A percentile compares a stretch with the other conserved stretches of the same genome.
Evolutionary conservation across 208 protist species (phyloP).

Genomic region (Crithidia mellificae): DNA sequence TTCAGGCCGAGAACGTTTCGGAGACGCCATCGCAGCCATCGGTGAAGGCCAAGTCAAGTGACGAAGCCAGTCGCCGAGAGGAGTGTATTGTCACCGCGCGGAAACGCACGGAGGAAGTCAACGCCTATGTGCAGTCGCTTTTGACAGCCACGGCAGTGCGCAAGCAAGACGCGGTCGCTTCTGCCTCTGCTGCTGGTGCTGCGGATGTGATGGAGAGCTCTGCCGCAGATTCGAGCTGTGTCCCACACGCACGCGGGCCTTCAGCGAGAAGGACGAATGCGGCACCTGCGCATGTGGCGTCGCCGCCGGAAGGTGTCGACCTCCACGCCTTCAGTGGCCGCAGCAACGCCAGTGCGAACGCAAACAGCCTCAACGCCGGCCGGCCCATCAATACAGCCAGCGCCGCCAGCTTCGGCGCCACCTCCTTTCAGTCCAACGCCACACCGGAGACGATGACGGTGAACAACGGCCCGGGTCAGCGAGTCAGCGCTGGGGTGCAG

Average conservation of each 20-base stretch:
- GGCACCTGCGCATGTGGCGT: too few relatives aligned
- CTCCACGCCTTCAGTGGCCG: conserved; percentile 1
- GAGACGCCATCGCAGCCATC: neutral
- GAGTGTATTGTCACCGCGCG: too few relatives aligned
- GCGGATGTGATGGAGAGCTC: neutral
- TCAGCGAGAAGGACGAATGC: too few relatives aligned
- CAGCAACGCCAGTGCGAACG: conserved; percentile 20
- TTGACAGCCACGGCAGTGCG: neutral
- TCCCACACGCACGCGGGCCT: neutral
- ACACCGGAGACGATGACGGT: neutral
- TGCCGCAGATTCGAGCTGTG: neutral
- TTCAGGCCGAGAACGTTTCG: neutral
- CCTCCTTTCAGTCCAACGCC: neutral
- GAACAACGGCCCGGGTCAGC: neutral
- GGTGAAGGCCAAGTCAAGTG: too few relatives aligned
- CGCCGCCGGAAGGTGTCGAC: conserved; percentile 1
- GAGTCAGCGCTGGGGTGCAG: conserved; percentile 7
- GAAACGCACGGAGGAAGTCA: conserved; percentile 25
- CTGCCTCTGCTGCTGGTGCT: too few relatives aligned
- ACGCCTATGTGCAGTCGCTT: conserved; percentile 18
- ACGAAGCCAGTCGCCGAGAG: too few relatives aligned
- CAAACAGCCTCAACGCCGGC: conserved; percentile 16
- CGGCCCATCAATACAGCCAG: neutral
- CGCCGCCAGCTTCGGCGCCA: neutral
- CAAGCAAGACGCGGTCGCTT: neutral